Evolutionary conservation across 2,329 filamentous ascomycete species (phyloP), one percentile per base, ranked within the genome.

Genomic region (Fusarium coffeatum): DNA sequence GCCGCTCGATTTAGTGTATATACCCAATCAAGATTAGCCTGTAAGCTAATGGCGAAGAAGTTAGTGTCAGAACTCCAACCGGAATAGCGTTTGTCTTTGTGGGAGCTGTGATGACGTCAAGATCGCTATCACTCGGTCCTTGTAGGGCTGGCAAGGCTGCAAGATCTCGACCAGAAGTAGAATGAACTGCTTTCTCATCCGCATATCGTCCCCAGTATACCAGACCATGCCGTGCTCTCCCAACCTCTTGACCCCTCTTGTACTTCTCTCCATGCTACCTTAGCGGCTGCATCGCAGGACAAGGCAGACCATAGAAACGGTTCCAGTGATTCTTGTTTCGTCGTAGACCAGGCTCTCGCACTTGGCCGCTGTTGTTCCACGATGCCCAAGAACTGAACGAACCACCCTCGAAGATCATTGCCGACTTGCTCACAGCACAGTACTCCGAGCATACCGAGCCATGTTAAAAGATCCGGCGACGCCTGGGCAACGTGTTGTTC

Each of bases 161-260:
- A 6, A 27, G 30, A 50, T 50, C 22, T 37, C 13, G 3, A 12
- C 27, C 11, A 12, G 2, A 10, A 10, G 25, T 8, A 27, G 11
- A 2, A 27, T 10, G 8, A 10, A 3, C 3, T 10, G 25, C 3
- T 27, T 3, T 28, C 10, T 28, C 8, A 55, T 23, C 58, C 58
- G 11, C 58, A 64, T 3, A 64, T 25, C 8, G 60, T 63, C 3
- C 60, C 60, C 1, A 64, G 13, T 25, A 64, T 64, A 5, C 15
- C 34, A 1, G 28, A 22, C 60, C 60, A 64, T 6, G 49, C 30
- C 0, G n/a, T 45, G 5, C 6, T 55, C 1, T 48, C 48, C 60
- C 60, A 64, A 6, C 25, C 54, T 12, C 28, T 30, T 2, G 28
- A 43, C 0, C 11, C 49, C 1, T 13, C 16, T 8, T 27, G 22